Percentiles rank a stretch among this genome's conserved stretches.
phyloP scores from a whole-genome alignment of 164 flowering plant species.

The Macadamia integrifolia region DNA sequence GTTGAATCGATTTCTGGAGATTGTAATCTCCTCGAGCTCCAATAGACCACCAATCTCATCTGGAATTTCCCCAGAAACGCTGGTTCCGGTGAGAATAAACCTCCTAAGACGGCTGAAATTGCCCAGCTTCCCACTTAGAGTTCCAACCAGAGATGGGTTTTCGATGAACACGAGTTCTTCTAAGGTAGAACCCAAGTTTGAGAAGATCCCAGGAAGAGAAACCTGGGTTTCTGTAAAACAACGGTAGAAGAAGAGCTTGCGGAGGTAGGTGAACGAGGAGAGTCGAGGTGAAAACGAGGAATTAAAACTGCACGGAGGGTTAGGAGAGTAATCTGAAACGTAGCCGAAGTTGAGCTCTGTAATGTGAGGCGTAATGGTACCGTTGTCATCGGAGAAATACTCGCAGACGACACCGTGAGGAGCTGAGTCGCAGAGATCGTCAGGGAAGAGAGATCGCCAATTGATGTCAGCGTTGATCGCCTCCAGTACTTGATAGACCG shows the following conservation, averaged over 20 bases:
- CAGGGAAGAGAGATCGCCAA: slow-evolving; percentile 73
- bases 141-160: slow-evolving; percentile 53
- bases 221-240: slow-evolving; percentile 44
- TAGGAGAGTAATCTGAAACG: slow-evolving; percentile 61
- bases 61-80: slow-evolving; percentile 48
- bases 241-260: slow-evolving; percentile 73
- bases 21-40: slow-evolving; percentile 50
- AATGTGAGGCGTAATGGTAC: slow-evolving; percentile 32
- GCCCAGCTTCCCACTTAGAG: slow-evolving; percentile 29
- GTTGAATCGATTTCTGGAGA: slow-evolving; percentile 42
- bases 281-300: slow-evolving; percentile 42
- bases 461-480: slow-evolving; percentile 48
- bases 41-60: slow-evolving; percentile 27
- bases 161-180: slow-evolving; percentile 72
- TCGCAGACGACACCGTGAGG: slow-evolving; percentile 82
- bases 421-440: slow-evolving; percentile 67
- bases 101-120: slow-evolving; percentile 38
- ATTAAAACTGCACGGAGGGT: slow-evolving; percentile 54
- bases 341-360: slow-evolving; percentile 69
- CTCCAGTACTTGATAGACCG: slow-evolving; percentile 53
- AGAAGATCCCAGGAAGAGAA: slow-evolving; percentile 24
- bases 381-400: slow-evolving; percentile 25
- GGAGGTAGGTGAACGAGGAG: slow-evolving; percentile 45
- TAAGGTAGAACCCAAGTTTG: slow-evolving; percentile 21
- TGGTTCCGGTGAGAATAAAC: slow-evolving; percentile 50